Evolutionary conservation across 164 flowering plant genomes (phyloP).

Genomic region (Taxillus chinensis): DNA sequence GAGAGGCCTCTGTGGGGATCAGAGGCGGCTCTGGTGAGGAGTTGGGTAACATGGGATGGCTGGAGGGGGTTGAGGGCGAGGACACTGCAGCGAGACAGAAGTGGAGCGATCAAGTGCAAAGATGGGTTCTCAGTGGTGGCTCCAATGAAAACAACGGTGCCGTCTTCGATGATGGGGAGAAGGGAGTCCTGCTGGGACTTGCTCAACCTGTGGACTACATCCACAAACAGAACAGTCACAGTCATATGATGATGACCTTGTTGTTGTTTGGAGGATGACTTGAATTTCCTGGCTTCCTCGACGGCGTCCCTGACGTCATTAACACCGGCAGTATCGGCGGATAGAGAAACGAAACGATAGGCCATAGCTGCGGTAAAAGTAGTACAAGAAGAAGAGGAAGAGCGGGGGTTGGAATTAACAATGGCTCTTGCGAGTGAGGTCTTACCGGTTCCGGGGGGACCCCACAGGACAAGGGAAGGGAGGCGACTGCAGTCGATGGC

Average conservation of each 20-base stretch:
- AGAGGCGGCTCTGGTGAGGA: slow-evolving; percentile 36
- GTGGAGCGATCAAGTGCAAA: slow-evolving; percentile 70
- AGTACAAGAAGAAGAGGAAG: neutral
- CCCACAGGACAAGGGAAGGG: slow-evolving; percentile 80
- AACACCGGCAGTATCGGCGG: slow-evolving; percentile 75
- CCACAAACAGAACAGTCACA: slow-evolving; percentile 69
- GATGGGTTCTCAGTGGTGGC: slow-evolving; percentile 96
- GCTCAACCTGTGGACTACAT: slow-evolving; percentile 86
- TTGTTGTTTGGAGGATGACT: slow-evolving; percentile 12
- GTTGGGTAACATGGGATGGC: slow-evolving; percentile 29
- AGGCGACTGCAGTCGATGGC: slow-evolving; percentile 37
- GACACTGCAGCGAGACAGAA: slow-evolving; percentile 70
- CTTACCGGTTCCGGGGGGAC: slow-evolving; percentile 93
- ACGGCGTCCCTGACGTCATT: slow-evolving; percentile 78
- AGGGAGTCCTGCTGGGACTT: slow-evolving; percentile 83
- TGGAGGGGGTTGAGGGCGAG: slow-evolving; percentile 45
- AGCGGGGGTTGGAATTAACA: slow-evolving; percentile 21
- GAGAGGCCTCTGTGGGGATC: slow-evolving; percentile 43
- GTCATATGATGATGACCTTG: too few species aligned
- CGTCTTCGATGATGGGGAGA: slow-evolving; percentile 82
- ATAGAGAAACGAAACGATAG: slow-evolving; percentile 51
- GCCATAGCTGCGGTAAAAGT: too few species aligned
- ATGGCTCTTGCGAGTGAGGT: slow-evolving; percentile 74
- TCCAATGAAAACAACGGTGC: slow-evolving; percentile 66
- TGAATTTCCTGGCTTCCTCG: slow-evolving; percentile 47